phyloP scores from a whole-genome alignment of 768 basidiomycete genomes.

The Macrolepiota fuliginosa region DNA sequence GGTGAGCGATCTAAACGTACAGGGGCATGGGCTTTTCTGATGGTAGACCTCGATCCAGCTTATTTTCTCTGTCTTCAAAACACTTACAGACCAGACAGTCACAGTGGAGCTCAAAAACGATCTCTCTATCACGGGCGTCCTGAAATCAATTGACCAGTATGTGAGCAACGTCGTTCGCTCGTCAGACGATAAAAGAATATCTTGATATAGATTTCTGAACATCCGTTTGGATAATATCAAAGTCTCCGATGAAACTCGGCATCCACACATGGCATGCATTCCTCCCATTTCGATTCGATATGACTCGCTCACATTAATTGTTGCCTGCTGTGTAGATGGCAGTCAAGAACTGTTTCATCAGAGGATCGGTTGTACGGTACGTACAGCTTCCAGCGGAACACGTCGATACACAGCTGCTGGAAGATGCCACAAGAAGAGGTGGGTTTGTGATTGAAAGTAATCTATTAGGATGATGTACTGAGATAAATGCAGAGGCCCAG shows the following conservation, averaged over 20 bases:
- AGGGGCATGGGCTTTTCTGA: not conserved
- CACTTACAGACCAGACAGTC: conserved; percentile 94
- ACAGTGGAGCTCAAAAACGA: conserved; percentile 99
- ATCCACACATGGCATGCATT: conserved; percentile 90
- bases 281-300: not conserved
- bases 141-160: conserved; percentile 98
- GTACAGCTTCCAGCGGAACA: conserved; percentile 91
- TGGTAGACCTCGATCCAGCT: conserved; percentile 45
- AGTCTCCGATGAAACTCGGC: conserved; percentile 87
- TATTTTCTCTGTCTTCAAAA: conserved; percentile 98
- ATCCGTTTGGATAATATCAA: conserved; percentile 94
- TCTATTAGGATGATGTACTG: conserved; percentile 4
- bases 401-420: conserved; percentile 92
- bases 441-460: conserved; percentile 15
- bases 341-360: conserved; percentile 98
- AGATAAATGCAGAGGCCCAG: conserved; percentile 38
- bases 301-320: not conserved
- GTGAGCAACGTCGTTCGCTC: conserved; percentile 26
- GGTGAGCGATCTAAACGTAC: not conserved
- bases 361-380: conserved; percentile 97
- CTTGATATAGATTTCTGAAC: conserved; percentile 74
- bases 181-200: conserved; percentile 5
- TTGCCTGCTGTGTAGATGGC: conserved; percentile 67
- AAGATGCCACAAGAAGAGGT: conserved; percentile 98
- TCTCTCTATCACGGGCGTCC: conserved; percentile 89